Evolutionary conservation across 805 yeast genomes (phyloP), one percentile per base, ranked within the genome.

Genomic region (Candida schatavii): DNA sequence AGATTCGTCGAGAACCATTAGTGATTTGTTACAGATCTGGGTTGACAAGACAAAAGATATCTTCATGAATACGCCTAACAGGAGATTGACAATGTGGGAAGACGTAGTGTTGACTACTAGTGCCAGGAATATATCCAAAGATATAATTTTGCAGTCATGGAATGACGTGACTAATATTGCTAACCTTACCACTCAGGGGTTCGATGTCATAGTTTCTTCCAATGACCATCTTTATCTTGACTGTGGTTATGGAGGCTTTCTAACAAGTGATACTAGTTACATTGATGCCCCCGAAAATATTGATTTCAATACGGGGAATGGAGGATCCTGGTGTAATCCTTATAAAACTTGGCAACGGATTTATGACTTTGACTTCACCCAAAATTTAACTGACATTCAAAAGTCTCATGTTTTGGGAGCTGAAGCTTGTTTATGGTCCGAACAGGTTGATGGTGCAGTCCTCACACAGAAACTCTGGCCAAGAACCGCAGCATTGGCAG

Each of bases 321-420:
- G 66, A 19, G 71, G 72, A 5, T 59, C 67, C 2, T 67, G 70
- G 68, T 68, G 74, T 46, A 66, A 57, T 20, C 74, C 75, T 5
- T 70, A 70, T 54, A 70, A 68, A 49, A 64, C 68, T 1, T 70
- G 71, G 71, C 74, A 69, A 46, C 47, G 68, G 37, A 66, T 70
- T 34, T 69, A 68, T 47, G 50, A 54, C 42, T 66, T 49, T 41
- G 72, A 68, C 42, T 52, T 68, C 40, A 47, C 61, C 14, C 52
- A 51, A 11, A 54, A 54, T 37, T 54, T 69, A 30, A 65, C 68
- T 13, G 54, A 43, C 1, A 52, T 38, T 5, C 64, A 69, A 49
- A 44, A 46, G 10, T 21, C 34, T 15, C 68, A 59, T 37, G 55
- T 70, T 19, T 37, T 66, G 32, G 75, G 74, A 2, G 72, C 64